phyloP scores from a whole-genome alignment of 805 yeast genomes.

The Ogataea glucozyma region DNA sequence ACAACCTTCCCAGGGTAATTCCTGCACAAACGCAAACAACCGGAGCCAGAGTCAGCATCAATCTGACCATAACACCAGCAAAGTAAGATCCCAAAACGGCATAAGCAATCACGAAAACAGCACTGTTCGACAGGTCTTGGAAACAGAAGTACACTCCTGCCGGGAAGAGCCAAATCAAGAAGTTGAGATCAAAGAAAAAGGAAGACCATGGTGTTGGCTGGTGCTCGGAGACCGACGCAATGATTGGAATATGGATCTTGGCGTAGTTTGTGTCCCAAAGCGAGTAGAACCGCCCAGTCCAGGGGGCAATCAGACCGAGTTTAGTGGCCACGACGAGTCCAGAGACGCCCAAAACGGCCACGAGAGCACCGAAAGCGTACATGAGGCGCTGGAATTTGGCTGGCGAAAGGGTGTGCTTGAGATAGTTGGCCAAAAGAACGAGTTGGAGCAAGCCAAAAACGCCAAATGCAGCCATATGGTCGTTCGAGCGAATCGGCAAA shows the following conservation, averaged over 20 bases:
- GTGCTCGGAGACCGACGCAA: constrained; percentile 98
- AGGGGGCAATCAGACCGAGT: constrained; percentile 94
- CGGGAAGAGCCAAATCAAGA: constrained; percentile 97
- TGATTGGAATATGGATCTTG: constrained; percentile 95
- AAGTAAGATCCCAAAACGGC: constrained; percentile 93
- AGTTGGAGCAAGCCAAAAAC: constrained; percentile 94
- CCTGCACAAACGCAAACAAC: constrained; percentile 93
- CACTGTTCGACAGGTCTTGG: constrained; percentile 88
- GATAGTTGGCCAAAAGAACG: constrained; percentile 80
- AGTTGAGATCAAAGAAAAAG: constrained; percentile 89
- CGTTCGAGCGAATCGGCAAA: constrained; percentile 93
- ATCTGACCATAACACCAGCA: constrained; percentile 98
- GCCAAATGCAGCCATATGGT: constrained; percentile 98
- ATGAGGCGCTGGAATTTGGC: constrained; percentile 72
- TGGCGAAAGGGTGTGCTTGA: constrained; percentile 70
- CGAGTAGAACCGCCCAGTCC: constrained; percentile 99
- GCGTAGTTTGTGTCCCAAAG: constrained; percentile 98
- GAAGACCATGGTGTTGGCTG: constrained; percentile 99
- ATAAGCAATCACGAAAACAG: constrained; percentile 88
- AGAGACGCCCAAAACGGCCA: constrained; percentile 62
- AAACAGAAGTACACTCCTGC: constrained; percentile 91
- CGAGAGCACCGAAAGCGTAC: constrained; percentile 55
- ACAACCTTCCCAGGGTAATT: constrained; percentile 78
- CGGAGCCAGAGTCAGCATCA: constrained; percentile 96
- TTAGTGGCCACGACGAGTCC: constrained; percentile 81